Conservation (phyloP, 208 protist genomes). For the Acanthamoeba royreba region DNA sequence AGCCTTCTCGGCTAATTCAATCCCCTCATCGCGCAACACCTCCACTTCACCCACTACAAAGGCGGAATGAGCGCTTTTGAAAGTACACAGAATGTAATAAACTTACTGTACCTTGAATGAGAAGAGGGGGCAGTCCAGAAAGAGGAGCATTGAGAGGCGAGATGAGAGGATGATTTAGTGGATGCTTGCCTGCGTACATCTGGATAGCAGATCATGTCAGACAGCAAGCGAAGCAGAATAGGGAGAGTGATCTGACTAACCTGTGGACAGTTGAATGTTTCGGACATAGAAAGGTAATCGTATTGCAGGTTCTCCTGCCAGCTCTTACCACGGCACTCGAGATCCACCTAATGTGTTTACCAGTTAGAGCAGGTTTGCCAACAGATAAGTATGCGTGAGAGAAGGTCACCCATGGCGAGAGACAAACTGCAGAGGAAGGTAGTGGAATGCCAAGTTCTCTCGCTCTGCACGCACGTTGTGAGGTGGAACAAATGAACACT, state of each 20-base stretch:
- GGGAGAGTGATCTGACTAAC: neutral
- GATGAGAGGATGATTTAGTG: constrained; percentile 6
- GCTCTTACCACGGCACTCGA: neutral
- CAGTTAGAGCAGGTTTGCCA: neutral
- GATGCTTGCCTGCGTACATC: neutral
- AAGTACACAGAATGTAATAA: neutral
- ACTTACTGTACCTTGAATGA: neutral
- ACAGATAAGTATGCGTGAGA: neutral
- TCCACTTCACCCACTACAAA: constrained; percentile 15
- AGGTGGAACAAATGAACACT: neutral
- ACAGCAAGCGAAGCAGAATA: neutral
- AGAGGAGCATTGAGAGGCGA: neutral
- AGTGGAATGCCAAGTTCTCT: neutral
- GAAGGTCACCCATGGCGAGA: neutral
- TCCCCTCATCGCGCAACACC: neutral
- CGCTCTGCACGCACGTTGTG: neutral
- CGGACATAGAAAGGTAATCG: constrained; percentile 18
- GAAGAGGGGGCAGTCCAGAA: neutral
- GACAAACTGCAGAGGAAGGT: neutral
- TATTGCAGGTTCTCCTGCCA: neutral
- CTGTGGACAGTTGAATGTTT: constrained; percentile 20
- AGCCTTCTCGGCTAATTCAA: neutral
- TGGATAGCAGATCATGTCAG: neutral
- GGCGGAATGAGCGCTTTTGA: neutral
- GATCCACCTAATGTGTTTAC: neutral